Percentiles rank a stretch among this genome's conserved stretches.
Conservation (phyloP, 495 filamentous ascomycete genomes). For the Hyaloscypha finlandica region DNA sequence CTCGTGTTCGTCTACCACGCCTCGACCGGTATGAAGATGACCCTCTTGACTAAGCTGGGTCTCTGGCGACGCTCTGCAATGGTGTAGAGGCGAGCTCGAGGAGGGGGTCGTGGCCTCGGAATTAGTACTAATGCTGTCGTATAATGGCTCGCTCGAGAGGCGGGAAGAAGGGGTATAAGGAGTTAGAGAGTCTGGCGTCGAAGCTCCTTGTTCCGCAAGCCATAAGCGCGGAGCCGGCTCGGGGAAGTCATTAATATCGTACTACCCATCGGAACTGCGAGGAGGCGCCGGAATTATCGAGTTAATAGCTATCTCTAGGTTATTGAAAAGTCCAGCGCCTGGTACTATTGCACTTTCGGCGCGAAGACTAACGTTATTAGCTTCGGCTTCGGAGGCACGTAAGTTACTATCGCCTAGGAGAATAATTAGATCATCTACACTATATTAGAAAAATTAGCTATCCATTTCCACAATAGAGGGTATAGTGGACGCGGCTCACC, state of each 20-base stretch:
- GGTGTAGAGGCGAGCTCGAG: no score
- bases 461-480: slow-evolving; percentile 13
- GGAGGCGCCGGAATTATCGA: slow-evolving; percentile 19
- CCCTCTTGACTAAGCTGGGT: no score
- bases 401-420: not conserved
- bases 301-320: slow-evolving; percentile 12
- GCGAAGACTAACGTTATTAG: not conserved
- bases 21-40: no score
- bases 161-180: not conserved
- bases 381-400: slow-evolving; percentile 21
- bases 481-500: not conserved
- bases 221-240: slow-evolving; percentile 17
- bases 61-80: no score
- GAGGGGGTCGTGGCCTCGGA: no score
- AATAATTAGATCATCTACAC: slow-evolving; percentile 14
- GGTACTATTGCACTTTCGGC: not conserved
- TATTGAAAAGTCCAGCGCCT: slow-evolving; percentile 18
- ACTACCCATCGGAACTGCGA: slow-evolving; percentile 18
- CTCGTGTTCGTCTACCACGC: slow-evolving; percentile 17
- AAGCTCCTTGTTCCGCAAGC: slow-evolving; percentile 15
- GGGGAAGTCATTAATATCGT: slow-evolving; percentile 31
- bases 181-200: not conserved
- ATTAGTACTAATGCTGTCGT: not conserved
- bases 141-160: slow-evolving; percentile 23
- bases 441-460: slow-evolving; percentile 17